Conservation (phyloP, 108 stramenopile species). For the Discostella stelligeroides region DNA sequence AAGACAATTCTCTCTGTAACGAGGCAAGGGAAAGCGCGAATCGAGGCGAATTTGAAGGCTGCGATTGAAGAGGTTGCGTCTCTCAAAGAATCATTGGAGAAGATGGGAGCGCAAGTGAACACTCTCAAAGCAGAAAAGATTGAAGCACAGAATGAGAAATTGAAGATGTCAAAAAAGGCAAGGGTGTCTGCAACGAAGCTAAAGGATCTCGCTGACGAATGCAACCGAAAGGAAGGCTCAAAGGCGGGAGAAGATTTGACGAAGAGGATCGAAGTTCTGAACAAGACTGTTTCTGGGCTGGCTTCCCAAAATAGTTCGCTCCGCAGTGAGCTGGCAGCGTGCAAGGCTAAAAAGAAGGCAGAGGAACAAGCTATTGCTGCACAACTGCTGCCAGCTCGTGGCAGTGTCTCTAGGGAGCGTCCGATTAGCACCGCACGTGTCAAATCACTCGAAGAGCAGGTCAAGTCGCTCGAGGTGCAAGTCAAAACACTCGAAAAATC, state of each 20-base stretch:
- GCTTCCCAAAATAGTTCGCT: constrained; percentile 38
- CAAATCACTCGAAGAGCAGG: constrained; percentile 19
- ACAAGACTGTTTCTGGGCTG: constrained; percentile 42
- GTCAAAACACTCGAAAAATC: constrained; percentile 14
- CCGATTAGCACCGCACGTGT: not conserved
- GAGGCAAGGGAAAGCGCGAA: constrained; percentile 35
- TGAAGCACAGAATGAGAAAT: constrained; percentile 29
- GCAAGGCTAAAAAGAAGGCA: constrained; percentile 7
- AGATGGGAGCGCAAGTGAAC: constrained; percentile 21
- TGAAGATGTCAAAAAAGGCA: constrained; percentile 20
- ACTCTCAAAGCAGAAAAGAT: constrained; percentile 23
- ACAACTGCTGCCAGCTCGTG: not conserved
- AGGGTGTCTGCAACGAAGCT: constrained; percentile 27
- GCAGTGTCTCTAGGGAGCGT: constrained; percentile 6
- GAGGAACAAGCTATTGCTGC: constrained; percentile 2
- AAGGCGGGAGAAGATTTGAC: constrained; percentile 20
- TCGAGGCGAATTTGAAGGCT: constrained; percentile 21
- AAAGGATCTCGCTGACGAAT: constrained; percentile 17
- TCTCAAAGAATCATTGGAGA: constrained; percentile 22
- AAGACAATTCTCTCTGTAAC: constrained; percentile 30
- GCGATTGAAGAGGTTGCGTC: constrained; percentile 8
- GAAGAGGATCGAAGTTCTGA: constrained; percentile 32
- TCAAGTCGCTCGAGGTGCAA: constrained; percentile 9
- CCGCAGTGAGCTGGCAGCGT: constrained; percentile 22
- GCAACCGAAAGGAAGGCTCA: constrained; percentile 9